Percentiles rank a stretch among this genome's conserved stretches.
Conservation (phyloP, 208 protist species). For the Trypanosoma scelopori region DNA sequence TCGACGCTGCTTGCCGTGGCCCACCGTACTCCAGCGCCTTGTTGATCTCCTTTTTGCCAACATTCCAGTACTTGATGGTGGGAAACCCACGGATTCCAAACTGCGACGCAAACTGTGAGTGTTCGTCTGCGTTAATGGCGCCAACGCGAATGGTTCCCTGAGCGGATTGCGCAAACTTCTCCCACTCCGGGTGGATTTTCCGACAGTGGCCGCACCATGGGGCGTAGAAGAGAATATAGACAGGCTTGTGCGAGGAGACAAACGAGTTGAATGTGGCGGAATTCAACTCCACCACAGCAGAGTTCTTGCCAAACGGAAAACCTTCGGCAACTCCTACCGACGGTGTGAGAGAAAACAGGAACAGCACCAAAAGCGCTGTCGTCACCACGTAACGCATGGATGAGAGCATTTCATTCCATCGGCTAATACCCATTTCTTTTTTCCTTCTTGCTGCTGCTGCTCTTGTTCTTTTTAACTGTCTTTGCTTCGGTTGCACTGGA, state of each 20-base stretch:
- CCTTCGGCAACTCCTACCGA: constrained; percentile 10
- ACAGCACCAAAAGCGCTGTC: not conserved
- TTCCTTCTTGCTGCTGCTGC: constrained; percentile 2
- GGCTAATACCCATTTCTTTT: constrained; percentile 3
- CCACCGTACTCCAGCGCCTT: constrained; percentile 71
- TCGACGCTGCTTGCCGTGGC: constrained; percentile 52
- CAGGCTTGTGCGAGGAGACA: constrained; percentile 87
- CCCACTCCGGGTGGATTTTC: constrained; percentile 84
- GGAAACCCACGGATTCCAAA: constrained; percentile 88
- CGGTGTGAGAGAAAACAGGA: constrained; percentile 12
- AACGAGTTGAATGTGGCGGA: constrained; percentile 58
- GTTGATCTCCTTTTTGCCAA: constrained; percentile 53
- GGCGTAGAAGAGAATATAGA: constrained; percentile 92
- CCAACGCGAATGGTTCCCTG: constrained; percentile 84
- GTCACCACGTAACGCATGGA: not conserved
- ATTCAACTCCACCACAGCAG: constrained; percentile 75
- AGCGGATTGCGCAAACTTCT: constrained; percentile 71
- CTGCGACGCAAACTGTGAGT: constrained; percentile 60
- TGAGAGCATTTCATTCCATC: not conserved
- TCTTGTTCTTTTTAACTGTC: constrained; percentile 23
- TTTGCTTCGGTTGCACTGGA: too few relatives aligned
- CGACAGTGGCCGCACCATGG: constrained; percentile 97
- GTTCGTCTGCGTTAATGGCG: constrained; percentile 79
- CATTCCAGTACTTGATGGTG: constrained; percentile 92
- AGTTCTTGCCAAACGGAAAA: constrained; percentile 62